Base-by-base conservation (phyloP, 148 eudicot genomes). In the Camellia sinensis region DNA sequence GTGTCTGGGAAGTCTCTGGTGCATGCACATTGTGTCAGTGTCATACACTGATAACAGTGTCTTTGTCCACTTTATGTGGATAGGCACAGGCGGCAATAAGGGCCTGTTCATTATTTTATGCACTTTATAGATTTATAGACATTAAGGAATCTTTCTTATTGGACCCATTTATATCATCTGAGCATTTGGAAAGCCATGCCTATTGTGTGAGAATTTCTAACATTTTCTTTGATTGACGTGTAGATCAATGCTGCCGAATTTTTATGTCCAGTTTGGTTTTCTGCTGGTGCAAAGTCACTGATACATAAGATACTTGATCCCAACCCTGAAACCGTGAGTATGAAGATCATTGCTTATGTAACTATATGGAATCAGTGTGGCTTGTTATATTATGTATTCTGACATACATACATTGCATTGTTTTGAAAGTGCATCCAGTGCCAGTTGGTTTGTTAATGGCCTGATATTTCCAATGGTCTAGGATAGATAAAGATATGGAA, bases 251-350 rank as follows among this genome's bases (percentile, higher is more conserved):
- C 89, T 78, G 98, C 94, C 45, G 84, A 89, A 45, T 97, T 90
- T 85, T 80, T 92, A 17, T 94, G 94, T 82, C 98, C 99, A 53
- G 84, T 76, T 80, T 97, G 98, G 98, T 90, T 97, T 81, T 94
- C 99, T 73, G 86, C 91, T 48, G 90, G 78, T 78, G 93, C 87
- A 57, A 91, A 83, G 56, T 85, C 89, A 50, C 83, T 97, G 92
- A 87, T 97, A 78, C 86, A 85, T 50, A 97, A 79, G 84, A 89
- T 94, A 90, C 93, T 97, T 70, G 97, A 97, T 87, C 99, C 98
- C 41, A 94, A 92, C 87, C 99, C 99, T 66, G 87, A 84, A 79
- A 90, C 94, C 69, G 99, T 97, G 85, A 92, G 97, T 85, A 41
- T 46, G 44, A 41, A 48, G 14, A 66, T 63, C 67, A 22, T 60